phyloP scores from a whole-genome alignment of 768 basidiomycete species.

The Lentinula aciculospora region DNA sequence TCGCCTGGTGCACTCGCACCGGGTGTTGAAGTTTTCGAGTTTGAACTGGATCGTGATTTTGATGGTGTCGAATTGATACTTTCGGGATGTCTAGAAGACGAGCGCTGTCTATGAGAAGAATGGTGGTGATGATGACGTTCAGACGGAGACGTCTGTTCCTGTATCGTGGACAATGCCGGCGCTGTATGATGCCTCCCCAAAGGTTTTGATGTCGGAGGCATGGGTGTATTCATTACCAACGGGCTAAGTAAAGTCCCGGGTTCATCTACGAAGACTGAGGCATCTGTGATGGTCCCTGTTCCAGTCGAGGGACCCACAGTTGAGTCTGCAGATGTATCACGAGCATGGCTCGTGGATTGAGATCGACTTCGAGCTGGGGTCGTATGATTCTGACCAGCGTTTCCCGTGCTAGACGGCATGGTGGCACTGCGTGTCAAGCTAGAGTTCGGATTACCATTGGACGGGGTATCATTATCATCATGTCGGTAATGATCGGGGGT shows the following conservation, averaged over 20 bases:
- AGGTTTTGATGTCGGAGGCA: slow-evolving; percentile 16
- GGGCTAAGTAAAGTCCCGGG: slow-evolving; percentile 42
- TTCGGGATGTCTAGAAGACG: slow-evolving; percentile 9
- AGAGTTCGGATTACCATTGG: no score
- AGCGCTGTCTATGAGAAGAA: slow-evolving; percentile 4
- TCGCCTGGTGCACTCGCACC: background rate
- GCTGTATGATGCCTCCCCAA: slow-evolving; percentile 27
- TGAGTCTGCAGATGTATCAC: background rate
- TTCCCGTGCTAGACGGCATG: slow-evolving; percentile 15
- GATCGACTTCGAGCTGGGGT: slow-evolving; percentile 8
- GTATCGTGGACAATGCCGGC: slow-evolving; percentile 17
- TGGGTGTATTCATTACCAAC: slow-evolving; percentile 31
- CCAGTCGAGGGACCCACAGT: background rate
- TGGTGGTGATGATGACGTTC: slow-evolving; percentile 19
- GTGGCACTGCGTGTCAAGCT: background rate
- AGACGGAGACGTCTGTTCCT: slow-evolving; percentile 23
- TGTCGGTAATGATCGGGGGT: slow-evolving; percentile 55
- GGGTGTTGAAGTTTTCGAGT: slow-evolving; percentile 1
- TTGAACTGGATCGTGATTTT: background rate
- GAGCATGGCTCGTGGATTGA: background rate
- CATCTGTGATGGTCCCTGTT: background rate
- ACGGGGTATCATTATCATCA: slow-evolving; percentile 8
- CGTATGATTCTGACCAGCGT: background rate
- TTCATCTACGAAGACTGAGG: slow-evolving; percentile 32
- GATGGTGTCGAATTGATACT: slow-evolving; percentile 9